Conservation (phyloP, 1,284 basidiomycete genomes). For the Leccinum variabile region DNA sequence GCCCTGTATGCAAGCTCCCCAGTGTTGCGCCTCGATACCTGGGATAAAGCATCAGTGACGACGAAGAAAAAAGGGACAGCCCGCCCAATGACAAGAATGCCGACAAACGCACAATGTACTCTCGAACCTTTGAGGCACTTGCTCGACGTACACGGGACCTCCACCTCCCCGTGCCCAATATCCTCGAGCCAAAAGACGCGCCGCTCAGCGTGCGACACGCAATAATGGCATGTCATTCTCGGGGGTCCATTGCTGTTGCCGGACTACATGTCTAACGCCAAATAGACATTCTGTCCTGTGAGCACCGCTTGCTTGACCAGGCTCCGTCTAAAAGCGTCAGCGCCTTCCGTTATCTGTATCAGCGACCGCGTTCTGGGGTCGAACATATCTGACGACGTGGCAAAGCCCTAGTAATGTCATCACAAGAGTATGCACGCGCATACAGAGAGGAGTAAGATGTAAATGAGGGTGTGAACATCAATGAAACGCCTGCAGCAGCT, state of each 20-base stretch:
- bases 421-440: not conserved
- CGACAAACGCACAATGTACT: slow-evolving; percentile 30
- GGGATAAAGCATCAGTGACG: slow-evolving; percentile 3
- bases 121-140: slow-evolving; percentile 19
- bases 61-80: not conserved
- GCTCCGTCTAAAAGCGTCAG: no score
- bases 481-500: no score
- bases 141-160: slow-evolving; percentile 25
- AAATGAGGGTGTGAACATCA: no score
- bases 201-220: slow-evolving; percentile 31
- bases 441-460: not conserved
- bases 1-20: slow-evolving; percentile 17
- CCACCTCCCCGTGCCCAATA: slow-evolving; percentile 21
- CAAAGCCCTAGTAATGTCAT: slow-evolving; percentile 17
- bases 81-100: not conserved
- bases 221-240: no score
- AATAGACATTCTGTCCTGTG: no score
- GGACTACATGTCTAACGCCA: no score
- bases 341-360: no score
- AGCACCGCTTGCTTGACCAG: no score
- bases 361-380: not conserved
- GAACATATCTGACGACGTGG: slow-evolving; percentile 23
- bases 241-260: no score
- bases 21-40: slow-evolving; percentile 34
- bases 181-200: slow-evolving; percentile 34